A percentile compares a stretch with the other conserved stretches of the same genome.
phyloP scores from a whole-genome alignment of 2,329 filamentous ascomycete species.

The Stachybotrys elegans region DNA sequence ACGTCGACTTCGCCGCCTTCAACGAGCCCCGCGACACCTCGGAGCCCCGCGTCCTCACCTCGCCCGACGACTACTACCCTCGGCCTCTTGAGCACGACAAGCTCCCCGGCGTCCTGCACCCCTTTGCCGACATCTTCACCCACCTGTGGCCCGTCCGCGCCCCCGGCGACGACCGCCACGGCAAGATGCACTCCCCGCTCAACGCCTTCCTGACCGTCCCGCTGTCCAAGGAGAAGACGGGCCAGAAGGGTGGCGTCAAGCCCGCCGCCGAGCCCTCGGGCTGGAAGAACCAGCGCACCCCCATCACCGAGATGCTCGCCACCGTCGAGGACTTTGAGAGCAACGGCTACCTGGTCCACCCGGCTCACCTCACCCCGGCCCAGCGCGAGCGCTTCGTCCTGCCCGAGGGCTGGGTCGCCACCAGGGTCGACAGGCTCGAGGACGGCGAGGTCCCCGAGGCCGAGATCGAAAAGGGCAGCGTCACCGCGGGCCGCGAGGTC shows the following conservation, averaged over 20 bases:
- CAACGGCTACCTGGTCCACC: constrained; percentile 82
- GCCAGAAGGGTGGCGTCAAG: constrained; percentile 51
- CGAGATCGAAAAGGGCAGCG: constrained; percentile 72
- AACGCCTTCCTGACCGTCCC: constrained; percentile 77
- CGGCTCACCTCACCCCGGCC: constrained; percentile 62
- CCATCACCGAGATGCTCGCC: constrained; percentile 75
- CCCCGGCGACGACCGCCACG: constrained; percentile 77
- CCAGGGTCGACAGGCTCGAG: constrained; percentile 58
- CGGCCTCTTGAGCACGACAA: constrained; percentile 44
- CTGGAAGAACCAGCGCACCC: constrained; percentile 71
- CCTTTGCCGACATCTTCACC: constrained; percentile 76
- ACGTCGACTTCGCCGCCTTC: constrained; percentile 44
- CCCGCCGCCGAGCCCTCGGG: constrained; percentile 58
- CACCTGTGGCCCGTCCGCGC: constrained; percentile 87
- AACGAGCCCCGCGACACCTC: constrained; percentile 26
- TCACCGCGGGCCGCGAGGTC: constrained; percentile 75
- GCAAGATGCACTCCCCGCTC: constrained; percentile 80
- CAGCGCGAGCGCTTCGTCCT: constrained; percentile 46
- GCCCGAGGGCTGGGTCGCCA: constrained; percentile 79
- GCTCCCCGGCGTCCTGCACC: constrained; percentile 51
- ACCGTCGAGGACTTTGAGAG: constrained; percentile 69
- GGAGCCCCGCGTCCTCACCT: constrained; percentile 31
- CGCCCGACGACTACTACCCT: constrained; percentile 57
- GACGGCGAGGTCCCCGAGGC: constrained; percentile 64
- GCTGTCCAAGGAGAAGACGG: constrained; percentile 59